Evolutionary conservation across 495 filamentous ascomycete species (phyloP).

Genomic region (Aspergillus cavernicola): DNA sequence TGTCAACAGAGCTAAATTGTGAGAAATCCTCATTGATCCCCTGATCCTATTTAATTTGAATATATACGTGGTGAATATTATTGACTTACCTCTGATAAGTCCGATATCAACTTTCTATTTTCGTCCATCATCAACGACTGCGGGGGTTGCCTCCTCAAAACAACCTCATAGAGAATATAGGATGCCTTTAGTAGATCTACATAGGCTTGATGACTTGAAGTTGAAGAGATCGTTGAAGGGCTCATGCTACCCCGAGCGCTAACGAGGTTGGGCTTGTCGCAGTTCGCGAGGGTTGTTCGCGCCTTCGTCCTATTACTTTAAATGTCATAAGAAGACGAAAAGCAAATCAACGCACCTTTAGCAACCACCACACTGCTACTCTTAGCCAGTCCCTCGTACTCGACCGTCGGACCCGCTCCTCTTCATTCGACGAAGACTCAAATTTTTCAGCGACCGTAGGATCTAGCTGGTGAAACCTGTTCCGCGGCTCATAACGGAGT

Average conservation of each 20-base stretch:
- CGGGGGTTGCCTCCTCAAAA: slow-evolving; percentile 26
- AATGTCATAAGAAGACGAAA: background rate
- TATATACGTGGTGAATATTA: background rate
- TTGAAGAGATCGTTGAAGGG: slow-evolving; percentile 22
- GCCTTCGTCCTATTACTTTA: slow-evolving; percentile 16
- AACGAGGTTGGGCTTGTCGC: slow-evolving; percentile 21
- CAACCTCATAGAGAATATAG: slow-evolving; percentile 39
- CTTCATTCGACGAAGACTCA: slow-evolving; percentile 20
- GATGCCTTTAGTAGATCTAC: slow-evolving; percentile 42
- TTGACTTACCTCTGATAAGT: slow-evolving; percentile 36
- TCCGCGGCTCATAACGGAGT: slow-evolving; percentile 30
- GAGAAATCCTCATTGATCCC: slow-evolving; percentile 34
- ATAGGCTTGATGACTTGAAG: slow-evolving; percentile 33
- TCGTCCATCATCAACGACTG: slow-evolving; percentile 30
- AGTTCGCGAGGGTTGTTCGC: slow-evolving; percentile 23
- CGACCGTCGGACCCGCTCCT: slow-evolving; percentile 24
- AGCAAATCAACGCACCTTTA: slow-evolving; percentile 28
- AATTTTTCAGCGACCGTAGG: slow-evolving; percentile 23
- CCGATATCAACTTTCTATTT: slow-evolving; percentile 37
- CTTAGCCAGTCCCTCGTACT: slow-evolving; percentile 37
- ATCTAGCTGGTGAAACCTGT: slow-evolving; percentile 28
- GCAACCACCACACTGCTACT: slow-evolving; percentile 43
- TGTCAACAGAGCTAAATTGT: slow-evolving; percentile 29
- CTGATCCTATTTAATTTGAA: slow-evolving; percentile 13
- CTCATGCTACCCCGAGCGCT: slow-evolving; percentile 25